Evolutionary conservation across 2,329 filamentous ascomycete genomes (phyloP), one percentile per base, ranked within the genome.

Genomic region (Venturia carpophila): DNA sequence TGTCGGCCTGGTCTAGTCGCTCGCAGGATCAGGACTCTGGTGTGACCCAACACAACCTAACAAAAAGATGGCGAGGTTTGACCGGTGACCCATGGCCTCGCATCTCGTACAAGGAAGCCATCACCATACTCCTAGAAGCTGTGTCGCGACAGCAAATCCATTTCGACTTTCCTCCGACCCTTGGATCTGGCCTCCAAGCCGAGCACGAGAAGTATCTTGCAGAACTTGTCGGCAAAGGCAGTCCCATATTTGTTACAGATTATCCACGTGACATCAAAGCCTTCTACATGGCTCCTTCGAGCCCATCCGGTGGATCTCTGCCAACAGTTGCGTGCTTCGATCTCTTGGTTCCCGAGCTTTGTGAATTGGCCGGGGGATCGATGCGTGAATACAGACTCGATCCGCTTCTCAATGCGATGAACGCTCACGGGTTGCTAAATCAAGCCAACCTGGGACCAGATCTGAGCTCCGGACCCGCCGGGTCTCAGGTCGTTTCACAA

Each of bases 161-260:
- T 7, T 97, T 97, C 71, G 79, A 85, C 62, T 84, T 88, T 73
- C 77, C 79, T 60, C 90, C 91, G 4, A 78, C 79, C 2, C 94
- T 91, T 87, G 84, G 87, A 42, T 79, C 80, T 37, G 90, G 90
- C 24, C 82, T 99, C 39, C 90, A 94, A 71, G 88, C 92, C 1
- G 93, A 97, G 75, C 94, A 99, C 77, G 94, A 99, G 77, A 91
- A 87, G 73, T 96, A 87, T 74, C 82, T 99, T 64, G 92, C 94
- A 60, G 81, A 84, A 64, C 79, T 79, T 34, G 72, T 93, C 56
- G 87, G 87, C 69, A 78, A 83, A 60, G 81, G 82, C 21, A 77
- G 78, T 1, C 94, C 94, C 9, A 82, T 97, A 56, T 97, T 97
- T 73, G 87, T 99, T 68, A 97, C 92, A 17, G 83, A 97, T 74